A percentile compares a stretch with the other conserved stretches of the same genome.
These are phyloP conservation scores for Sutorius eximius DNA, from an alignment of 1,284 basidiomycete genomes.

Conservation along the genomic window DNA sequence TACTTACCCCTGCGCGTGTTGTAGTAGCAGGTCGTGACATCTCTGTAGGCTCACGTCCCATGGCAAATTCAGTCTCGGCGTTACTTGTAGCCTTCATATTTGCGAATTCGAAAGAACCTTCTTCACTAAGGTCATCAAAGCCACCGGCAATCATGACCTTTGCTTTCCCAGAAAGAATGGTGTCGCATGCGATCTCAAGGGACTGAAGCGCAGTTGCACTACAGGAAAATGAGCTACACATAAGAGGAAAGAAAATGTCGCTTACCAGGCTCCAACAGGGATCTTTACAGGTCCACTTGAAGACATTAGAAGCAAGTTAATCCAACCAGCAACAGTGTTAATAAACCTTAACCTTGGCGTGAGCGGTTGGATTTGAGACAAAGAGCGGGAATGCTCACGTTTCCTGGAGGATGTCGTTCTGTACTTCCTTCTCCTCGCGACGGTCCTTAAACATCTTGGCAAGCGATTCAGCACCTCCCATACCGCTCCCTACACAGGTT, in stretches of 20 bases:
- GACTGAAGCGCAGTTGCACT: constrained; percentile 97
- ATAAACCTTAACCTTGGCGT: constrained; percentile 68
- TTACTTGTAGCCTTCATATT: constrained; percentile 99
- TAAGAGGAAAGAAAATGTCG: background rate
- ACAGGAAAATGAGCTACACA: constrained; percentile 9
- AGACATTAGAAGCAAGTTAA: constrained; percentile 91
- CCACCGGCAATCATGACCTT: constrained; percentile 99
- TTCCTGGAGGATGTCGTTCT: constrained; percentile 98
- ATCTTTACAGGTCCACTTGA: constrained; percentile 98
- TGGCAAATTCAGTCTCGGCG: constrained; percentile 94
- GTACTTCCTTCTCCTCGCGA: constrained; percentile 94
- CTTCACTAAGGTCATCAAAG: constrained; percentile 97
- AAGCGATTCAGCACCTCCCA: constrained; percentile 92
- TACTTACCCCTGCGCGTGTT: constrained; percentile 83
- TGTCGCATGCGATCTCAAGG: constrained; percentile 96
- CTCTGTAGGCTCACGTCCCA: constrained; percentile 97
- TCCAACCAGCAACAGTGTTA: constrained; percentile 97
- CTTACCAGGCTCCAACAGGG: constrained; percentile 95
- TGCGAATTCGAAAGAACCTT: constrained; percentile 95
- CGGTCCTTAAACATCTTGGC: constrained; percentile 98
- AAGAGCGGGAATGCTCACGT: constrained; percentile 56
- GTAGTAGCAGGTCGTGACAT: constrained; percentile 98
- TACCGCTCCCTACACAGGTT: constrained; percentile 90
- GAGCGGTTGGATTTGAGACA: constrained; percentile 13
- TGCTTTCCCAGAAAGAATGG: constrained; percentile 91